These are phyloP conservation scores for Juglanconis juglandina DNA, from an alignment of 2,329 filamentous ascomycete genomes.

Conservation along the genomic window DNA sequence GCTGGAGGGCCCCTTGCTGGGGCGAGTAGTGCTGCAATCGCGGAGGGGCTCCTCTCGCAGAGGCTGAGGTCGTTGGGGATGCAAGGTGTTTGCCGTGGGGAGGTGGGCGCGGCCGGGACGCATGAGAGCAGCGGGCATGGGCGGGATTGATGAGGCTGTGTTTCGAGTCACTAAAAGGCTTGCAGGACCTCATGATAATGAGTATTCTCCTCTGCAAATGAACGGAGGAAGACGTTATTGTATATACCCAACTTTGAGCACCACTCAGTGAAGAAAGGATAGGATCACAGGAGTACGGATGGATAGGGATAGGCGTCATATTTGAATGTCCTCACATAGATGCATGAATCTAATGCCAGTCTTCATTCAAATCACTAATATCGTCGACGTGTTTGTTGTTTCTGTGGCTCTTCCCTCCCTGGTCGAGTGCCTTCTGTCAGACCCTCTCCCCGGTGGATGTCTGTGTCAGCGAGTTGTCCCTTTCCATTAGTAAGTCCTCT, in stretches of 20 bases:
- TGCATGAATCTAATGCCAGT: no score
- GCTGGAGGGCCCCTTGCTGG: conserved; percentile 51
- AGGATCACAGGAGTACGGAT: not conserved
- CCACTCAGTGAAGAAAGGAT: not conserved
- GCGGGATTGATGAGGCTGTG: not conserved
- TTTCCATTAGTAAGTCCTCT: no score
- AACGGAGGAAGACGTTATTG: not conserved
- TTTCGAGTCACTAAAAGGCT: not conserved
- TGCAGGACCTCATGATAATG: no score
- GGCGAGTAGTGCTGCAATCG: conserved; percentile 32
- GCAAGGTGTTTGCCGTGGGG: conserved; percentile 22
- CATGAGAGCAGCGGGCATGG: not conserved
- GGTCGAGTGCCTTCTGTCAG: no score
- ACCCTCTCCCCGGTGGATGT: no score
- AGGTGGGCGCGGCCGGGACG: not conserved
- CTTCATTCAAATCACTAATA: no score
- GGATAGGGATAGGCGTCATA: not conserved
- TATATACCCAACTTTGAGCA: not conserved
- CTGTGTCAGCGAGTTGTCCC: no score
- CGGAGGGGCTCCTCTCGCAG: conserved; percentile 68
- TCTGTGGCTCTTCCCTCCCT: no score
- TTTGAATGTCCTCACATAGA: not conserved
- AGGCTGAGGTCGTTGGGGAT: conserved; percentile 62
- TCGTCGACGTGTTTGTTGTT: no score
- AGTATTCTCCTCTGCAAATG: not conserved